A percentile compares a stretch with the other conserved stretches of the same genome.
phyloP scores from a whole-genome alignment of 202 grass and related monocot species.

The Panicum hallii region DNA sequence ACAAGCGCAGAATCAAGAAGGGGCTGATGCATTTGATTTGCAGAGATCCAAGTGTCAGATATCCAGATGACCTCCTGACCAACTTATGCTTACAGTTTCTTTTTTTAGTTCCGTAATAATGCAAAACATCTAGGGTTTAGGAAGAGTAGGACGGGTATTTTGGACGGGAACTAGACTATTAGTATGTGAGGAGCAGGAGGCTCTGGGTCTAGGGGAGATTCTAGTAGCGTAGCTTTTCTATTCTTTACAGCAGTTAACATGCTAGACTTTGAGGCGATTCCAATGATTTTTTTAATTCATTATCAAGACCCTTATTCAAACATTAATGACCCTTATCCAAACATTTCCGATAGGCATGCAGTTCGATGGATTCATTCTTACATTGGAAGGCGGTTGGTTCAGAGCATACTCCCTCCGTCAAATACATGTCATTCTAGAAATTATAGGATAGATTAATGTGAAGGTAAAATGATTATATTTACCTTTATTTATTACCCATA shows the following conservation, averaged over 20 bases:
- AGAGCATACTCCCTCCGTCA: too few species aligned
- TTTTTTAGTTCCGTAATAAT: background rate
- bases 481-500: too few species aligned
- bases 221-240: background rate
- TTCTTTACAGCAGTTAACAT: background rate
- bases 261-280: background rate
- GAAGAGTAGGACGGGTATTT: background rate
- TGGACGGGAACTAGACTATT: background rate
- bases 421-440: too few species aligned
- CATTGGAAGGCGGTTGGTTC: too few species aligned
- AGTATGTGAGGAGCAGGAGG: background rate
- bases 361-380: background rate
- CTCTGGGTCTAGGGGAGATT: background rate
- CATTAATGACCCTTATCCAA: too few species aligned
- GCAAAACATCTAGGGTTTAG: constrained; percentile 1
- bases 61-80: background rate
- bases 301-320: background rate
- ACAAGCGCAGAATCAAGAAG: background rate
- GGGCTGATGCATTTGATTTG: background rate
- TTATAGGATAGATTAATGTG: too few species aligned
- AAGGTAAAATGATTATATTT: too few species aligned
- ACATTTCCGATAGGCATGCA: background rate
- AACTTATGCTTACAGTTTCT: background rate
- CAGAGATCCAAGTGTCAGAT: background rate
- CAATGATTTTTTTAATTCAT: background rate